phyloP scores from a whole-genome alignment of 2,329 filamentous ascomycete genomes.

The Leptographium wingfieldii region DNA sequence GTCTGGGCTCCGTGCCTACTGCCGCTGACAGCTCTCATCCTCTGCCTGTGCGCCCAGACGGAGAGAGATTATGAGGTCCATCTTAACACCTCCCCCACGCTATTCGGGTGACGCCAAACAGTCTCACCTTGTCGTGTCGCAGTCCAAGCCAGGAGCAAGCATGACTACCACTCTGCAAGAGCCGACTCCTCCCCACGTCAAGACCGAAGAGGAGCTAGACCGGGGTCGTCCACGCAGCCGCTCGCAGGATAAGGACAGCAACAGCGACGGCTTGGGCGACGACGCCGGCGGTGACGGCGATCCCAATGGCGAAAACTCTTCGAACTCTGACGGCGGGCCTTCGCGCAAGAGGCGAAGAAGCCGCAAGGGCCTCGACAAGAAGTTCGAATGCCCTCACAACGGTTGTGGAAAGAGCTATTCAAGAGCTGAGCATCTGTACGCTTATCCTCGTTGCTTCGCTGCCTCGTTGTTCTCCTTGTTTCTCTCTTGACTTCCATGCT shows the following conservation, averaged over 20 bases:
- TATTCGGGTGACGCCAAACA: constrained; percentile 26
- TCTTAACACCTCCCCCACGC: constrained; percentile 20
- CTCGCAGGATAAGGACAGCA: constrained; percentile 28
- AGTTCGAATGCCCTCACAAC: constrained; percentile 71
- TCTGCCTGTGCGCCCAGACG: background rate
- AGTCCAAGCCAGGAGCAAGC: constrained; percentile 26
- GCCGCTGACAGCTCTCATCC: background rate
- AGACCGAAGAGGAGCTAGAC: constrained; percentile 25
- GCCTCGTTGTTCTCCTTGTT: background rate
- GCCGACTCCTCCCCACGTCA: constrained; percentile 27
- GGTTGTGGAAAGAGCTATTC: constrained; percentile 95
- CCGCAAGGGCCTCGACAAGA: constrained; percentile 67
- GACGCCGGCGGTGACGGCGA: constrained; percentile 25
- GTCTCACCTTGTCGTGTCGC: constrained; percentile 23
- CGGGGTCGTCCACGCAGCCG: constrained; percentile 29
- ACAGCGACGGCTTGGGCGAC: constrained; percentile 26
- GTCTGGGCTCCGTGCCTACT: background rate
- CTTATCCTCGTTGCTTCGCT: constrained; percentile 10
- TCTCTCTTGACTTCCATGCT: background rate
- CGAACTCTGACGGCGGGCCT: constrained; percentile 37
- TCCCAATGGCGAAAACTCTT: constrained; percentile 32
- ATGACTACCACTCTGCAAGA: constrained; percentile 24
- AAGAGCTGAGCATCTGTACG: constrained; percentile 84
- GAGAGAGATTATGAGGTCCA: constrained; percentile 27
- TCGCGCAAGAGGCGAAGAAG: constrained; percentile 54